Conservation (phyloP, 2,329 filamentous ascomycete species). For the Exutisphaerella laricina region DNA sequence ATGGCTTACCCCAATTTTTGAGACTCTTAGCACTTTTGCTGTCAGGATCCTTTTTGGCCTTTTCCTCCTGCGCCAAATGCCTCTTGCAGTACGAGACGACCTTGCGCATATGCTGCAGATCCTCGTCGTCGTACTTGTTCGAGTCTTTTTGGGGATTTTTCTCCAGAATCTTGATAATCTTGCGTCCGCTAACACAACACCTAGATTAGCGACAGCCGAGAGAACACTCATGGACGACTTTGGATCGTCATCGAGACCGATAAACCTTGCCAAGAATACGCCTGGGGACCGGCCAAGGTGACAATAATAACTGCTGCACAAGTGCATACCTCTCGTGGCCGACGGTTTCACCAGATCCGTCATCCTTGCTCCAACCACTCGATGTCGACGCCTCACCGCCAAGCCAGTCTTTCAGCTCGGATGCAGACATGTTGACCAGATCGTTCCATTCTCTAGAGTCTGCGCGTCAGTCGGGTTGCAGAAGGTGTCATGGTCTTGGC, state of each 20-base stretch:
- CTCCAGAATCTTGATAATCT: conserved; percentile 58
- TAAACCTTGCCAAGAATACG: too few species aligned
- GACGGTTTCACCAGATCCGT: conserved; percentile 55
- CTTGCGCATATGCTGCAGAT: conserved; percentile 45
- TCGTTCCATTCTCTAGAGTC: conserved; percentile 57
- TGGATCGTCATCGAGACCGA: too few species aligned
- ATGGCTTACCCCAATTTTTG: conserved; percentile 55
- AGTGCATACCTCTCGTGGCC: conserved; percentile 55
- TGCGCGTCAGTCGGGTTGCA: neutral
- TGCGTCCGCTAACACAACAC: conserved; percentile 57
- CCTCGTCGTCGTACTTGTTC: conserved; percentile 52
- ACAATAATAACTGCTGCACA: too few species aligned
- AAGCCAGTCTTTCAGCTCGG: conserved; percentile 58
- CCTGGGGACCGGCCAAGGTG: too few species aligned
- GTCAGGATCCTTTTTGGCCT: conserved; percentile 51
- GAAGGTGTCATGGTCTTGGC: conserved; percentile 3
- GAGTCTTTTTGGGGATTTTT: conserved; percentile 55
- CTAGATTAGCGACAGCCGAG: too few species aligned
- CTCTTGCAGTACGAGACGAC: conserved; percentile 62
- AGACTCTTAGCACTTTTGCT: conserved; percentile 53
- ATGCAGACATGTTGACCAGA: conserved; percentile 59
- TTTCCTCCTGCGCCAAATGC: conserved; percentile 60
- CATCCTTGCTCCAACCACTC: conserved; percentile 57
- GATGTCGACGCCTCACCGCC: conserved; percentile 52
- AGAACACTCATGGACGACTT: too few species aligned